These are phyloP conservation scores for Annulohypoxylon moriforme DNA, from an alignment of 495 filamentous ascomycete genomes.

Conservation along the genomic window DNA sequence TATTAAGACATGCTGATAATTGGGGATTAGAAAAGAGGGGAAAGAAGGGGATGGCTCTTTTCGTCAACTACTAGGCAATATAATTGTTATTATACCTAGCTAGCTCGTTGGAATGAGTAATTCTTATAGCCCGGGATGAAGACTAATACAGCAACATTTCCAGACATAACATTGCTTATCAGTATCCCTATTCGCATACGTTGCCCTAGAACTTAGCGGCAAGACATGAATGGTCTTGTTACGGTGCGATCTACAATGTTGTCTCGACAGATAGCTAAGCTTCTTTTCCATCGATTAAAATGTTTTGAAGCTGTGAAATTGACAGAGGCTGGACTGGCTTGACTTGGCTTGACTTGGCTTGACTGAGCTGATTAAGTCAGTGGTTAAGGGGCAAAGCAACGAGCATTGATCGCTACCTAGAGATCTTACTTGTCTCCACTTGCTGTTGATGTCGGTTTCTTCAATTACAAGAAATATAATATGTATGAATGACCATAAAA, in stretches of 20 bases:
- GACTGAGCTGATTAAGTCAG: background rate
- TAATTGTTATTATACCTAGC: background rate
- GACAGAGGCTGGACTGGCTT: background rate
- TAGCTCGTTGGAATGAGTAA: slow-evolving; percentile 19
- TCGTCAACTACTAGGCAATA: background rate
- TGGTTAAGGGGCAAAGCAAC: background rate
- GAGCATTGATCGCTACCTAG: background rate
- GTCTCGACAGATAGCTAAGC: slow-evolving; percentile 2
- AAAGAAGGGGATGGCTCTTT: background rate
- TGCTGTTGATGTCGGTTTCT: background rate
- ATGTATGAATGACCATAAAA: background rate
- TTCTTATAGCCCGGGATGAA: slow-evolving; percentile 11
- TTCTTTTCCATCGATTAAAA: slow-evolving; percentile 6
- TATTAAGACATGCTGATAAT: background rate
- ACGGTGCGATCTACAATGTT: slow-evolving; percentile 14
- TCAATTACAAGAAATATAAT: background rate
- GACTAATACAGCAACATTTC: slow-evolving; percentile 7
- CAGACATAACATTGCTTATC: slow-evolving; percentile 36
- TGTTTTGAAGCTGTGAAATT: background rate
- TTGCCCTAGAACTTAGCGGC: background rate
- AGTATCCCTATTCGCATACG: slow-evolving; percentile 24
- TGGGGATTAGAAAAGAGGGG: background rate
- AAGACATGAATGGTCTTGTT: slow-evolving; percentile 19
- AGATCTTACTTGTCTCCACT: slow-evolving; percentile 4
- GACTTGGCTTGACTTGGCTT: background rate